phyloP scores from a whole-genome alignment of 306 rosid species.

The Cercis canadensis region DNA sequence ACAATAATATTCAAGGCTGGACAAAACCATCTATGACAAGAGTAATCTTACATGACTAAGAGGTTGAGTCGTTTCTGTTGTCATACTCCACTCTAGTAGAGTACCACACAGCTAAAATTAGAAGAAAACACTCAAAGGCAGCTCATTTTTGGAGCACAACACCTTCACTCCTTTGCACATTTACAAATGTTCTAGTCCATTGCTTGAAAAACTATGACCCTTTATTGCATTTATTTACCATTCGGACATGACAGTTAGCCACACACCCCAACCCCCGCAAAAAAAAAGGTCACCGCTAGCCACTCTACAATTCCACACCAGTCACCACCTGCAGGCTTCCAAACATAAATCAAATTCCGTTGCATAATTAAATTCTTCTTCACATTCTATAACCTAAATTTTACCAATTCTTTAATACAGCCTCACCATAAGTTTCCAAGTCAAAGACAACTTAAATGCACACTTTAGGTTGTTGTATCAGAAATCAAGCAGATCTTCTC shows the following conservation, averaged over 20 bases:
- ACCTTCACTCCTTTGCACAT: background rate
- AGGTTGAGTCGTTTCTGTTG: no score
- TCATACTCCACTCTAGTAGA: no score
- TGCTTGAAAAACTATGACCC: background rate
- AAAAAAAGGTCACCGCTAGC: no score
- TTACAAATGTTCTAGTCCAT: background rate
- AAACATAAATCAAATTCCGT: constrained; percentile 9
- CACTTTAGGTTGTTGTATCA: background rate
- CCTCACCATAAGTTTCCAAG: background rate
- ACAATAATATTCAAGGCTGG: no score
- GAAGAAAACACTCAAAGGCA: no score
- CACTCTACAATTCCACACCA: no score
- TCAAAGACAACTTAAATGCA: background rate
- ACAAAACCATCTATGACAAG: no score
- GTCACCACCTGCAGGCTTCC: background rate
- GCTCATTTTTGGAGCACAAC: background rate
- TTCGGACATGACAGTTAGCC: constrained; percentile 9
- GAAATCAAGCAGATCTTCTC: background rate
- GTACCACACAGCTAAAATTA: no score
- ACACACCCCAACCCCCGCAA: background rate
- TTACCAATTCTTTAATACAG: background rate
- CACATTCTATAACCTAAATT: background rate
- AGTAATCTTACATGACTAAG: no score
- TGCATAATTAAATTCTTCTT: background rate
- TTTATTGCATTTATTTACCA: background rate